These are phyloP conservation scores for Hordeum marinum DNA, from an alignment of 176 grass and related monocot species.

Conservation along the genomic window DNA sequence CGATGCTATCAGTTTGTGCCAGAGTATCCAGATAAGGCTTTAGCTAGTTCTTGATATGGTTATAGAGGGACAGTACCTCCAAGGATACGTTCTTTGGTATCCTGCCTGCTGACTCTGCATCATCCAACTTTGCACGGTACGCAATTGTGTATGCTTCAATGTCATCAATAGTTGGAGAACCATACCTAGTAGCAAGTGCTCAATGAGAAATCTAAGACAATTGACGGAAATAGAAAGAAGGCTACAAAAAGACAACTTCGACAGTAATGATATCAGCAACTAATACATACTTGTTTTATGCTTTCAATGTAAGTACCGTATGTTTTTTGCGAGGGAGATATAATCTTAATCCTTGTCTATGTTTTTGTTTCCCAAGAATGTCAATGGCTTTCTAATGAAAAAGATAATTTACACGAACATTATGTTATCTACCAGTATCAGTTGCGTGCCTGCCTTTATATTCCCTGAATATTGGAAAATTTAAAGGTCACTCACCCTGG, in stretches of 20 bases:
- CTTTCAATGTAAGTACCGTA: neutral
- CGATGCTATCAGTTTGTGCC: neutral
- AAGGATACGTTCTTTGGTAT: constrained; percentile 71
- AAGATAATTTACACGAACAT: neutral
- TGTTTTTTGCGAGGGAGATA: neutral
- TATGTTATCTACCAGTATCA: neutral
- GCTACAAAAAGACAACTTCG: neutral
- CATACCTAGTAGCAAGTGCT: constrained; percentile 53
- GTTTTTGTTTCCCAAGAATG: neutral
- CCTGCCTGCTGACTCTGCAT: constrained; percentile 59
- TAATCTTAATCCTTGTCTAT: neutral
- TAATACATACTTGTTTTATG: neutral
- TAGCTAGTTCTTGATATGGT: neutral
- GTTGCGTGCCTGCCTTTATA: neutral
- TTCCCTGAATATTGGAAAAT: neutral
- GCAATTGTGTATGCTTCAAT: constrained; percentile 85
- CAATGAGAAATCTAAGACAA: constrained; percentile 28
- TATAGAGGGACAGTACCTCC: constrained; percentile 52
- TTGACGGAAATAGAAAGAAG: neutral
- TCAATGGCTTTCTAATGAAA: neutral
- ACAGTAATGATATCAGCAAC: constrained; percentile 2
- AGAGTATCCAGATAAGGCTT: constrained; percentile 4
- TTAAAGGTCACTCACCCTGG: neutral
- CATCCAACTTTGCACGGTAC: constrained; percentile 65
- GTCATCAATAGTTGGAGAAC: constrained; percentile 87